Base-by-base conservation (phyloP, 2,329 filamentous ascomycete species). In the Ilyonectria destructans region DNA sequence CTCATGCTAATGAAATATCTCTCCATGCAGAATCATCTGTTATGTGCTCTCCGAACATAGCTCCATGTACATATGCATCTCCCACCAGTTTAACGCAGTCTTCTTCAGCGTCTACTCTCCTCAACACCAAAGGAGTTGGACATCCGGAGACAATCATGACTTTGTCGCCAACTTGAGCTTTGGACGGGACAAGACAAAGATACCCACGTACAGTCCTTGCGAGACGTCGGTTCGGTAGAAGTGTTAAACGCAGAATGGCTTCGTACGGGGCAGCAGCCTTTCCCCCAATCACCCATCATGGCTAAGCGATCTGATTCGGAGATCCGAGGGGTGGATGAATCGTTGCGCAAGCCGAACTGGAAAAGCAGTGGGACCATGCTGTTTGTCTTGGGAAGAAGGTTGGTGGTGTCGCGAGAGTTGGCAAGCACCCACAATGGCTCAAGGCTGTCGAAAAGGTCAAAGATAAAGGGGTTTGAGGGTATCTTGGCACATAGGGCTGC, bases 371-470 rank as follows among this genome's bases (percentile, higher is more conserved):
- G 48, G 15, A 73, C 17, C 62, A 69, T 65, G 15, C 65, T 62
- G 9, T 54, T 58, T 2, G 65, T 66, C 55, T 71, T 75, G 21
- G 74, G 67, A 6, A 74, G 73, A 31, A 64, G 54, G 21, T 67
- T 54, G 1, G 68, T 74, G 48, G 66, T 58, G 26, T 75, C 71
- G 58, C 57, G 40, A 7, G 61, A 64, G n/a, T 69, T 75, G 46
- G 70, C 73, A 45, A 76, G 70, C 5, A 71, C 67, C 65, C 71
- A 75, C 7, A 73, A 55, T 3, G 69, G 66, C 46, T 74, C 71
- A 10, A 75, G 46, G 19, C 56, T 66, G 37, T 73, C 68, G 52
- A 71, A 74, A 17, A 72, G 59, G 31, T 72, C 68, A 29, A 66
- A 55, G 5, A 70, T 58, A 35, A 63, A 67, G 13, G 67, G 66